These are phyloP conservation scores for Priceomyces melissophilus DNA, from an alignment of 805 yeast species.

Conservation along the genomic window DNA sequence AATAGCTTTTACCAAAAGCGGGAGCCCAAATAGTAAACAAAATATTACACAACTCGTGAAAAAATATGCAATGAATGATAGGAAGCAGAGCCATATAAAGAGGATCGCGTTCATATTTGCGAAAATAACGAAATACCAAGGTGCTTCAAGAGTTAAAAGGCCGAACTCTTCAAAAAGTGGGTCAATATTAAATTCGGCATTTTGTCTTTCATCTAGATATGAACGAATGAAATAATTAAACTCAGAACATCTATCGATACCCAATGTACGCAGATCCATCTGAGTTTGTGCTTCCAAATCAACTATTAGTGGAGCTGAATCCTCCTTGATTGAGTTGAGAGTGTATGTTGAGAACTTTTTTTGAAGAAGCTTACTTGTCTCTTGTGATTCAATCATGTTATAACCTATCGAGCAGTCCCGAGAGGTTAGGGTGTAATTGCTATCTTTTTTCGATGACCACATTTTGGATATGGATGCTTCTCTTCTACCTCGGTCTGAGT, in stretches of 20 bases:
- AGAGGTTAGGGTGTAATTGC: too few species aligned
- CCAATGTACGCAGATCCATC: neutral
- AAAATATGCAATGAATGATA: slow-evolving; percentile 1
- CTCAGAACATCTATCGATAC: slow-evolving; percentile 1
- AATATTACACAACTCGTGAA: neutral
- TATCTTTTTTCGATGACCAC: too few species aligned
- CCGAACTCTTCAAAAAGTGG: slow-evolving; percentile 4
- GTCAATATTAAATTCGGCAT: slow-evolving; percentile 2
- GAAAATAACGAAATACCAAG: neutral
- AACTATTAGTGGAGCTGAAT: neutral
- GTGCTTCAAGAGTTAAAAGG: neutral
- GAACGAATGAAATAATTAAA: slow-evolving; percentile 1
- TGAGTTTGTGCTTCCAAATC: neutral
- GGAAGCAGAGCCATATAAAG: slow-evolving; percentile 1
- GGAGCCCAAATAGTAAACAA: neutral
- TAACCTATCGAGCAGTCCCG: neutral
- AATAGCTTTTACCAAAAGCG: neutral
- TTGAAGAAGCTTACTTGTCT: slow-evolving; percentile 1
- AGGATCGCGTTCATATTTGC: neutral
- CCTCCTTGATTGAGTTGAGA: slow-evolving; percentile 4
- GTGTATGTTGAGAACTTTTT: slow-evolving; percentile 5
- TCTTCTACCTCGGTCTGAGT: neutral
- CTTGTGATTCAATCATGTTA: neutral
- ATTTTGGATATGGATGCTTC: neutral
- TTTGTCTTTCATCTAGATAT: neutral